Evolutionary conservation across 2,329 filamentous ascomycete genomes (phyloP), one percentile per base, ranked within the genome.

Genomic region (Colletotrichum cereale): DNA sequence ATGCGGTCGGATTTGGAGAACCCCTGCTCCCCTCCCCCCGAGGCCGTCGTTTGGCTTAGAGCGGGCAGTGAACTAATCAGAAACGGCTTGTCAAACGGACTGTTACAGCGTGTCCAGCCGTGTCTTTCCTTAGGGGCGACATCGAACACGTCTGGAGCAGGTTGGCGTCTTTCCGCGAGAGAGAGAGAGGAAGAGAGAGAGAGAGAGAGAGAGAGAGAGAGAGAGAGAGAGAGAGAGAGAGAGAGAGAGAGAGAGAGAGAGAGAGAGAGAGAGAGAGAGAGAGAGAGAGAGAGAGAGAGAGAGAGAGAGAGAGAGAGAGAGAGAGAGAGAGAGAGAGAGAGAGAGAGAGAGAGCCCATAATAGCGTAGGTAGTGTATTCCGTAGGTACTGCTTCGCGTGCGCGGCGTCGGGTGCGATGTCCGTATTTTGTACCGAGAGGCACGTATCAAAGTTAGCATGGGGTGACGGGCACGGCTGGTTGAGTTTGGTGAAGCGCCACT

Each of bases 1-100:
- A 61, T 47, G 38, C 16, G 29, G 21, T 36, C 18, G 50, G 10
- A 34, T 61, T 71, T 68, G 44, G 68, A 68, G 63, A 67, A 71
- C 58, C 63, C 67, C 67, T 71, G 56, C 38, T 52, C 29, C n/a
- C n/a, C n/a, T n/a, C n/a, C n/a, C 44, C 21, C 34, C 61, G 10
- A 52, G 44, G 18, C 61, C 47, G 34, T 24, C 26, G 24, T 42
- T 69, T 52, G 36, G n/a, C 11, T 38, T 26, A 24, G 16, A 29
- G 29, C 38, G 7, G 12, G 53, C n/a, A n/a, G 12, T 11, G 7
- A 44, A 26, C n/a, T 40, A 42, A 57, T 50, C n/a, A 57, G 40
- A 56, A 56, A 57, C 62, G 34, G 48, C 31, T 24, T n/a, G 36
- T 21, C 42, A 24, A 12, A 38, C 21, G 52, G 53, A 38, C 44